Evolutionary conservation across 2,329 filamentous ascomycete genomes (phyloP).

Genomic region (Hypoxylon sp.): DNA sequence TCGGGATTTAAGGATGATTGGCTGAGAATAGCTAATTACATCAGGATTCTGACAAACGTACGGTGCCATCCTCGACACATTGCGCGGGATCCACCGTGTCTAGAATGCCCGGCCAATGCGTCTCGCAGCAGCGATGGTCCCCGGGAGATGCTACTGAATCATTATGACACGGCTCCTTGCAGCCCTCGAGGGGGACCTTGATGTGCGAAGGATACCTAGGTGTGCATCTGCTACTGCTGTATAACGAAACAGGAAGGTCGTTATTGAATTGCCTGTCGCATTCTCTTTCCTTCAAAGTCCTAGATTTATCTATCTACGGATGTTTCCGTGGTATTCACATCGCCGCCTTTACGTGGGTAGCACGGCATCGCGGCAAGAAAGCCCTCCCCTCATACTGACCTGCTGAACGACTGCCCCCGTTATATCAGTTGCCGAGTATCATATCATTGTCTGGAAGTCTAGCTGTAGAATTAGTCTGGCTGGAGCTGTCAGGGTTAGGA

Average conservation of each 20-base stretch:
- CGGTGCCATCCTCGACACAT: constrained; percentile 13
- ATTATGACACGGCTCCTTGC: constrained; percentile 24
- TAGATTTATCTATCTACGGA: not conserved
- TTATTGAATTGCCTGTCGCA: constrained; percentile 1
- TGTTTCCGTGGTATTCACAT: constrained; percentile 17
- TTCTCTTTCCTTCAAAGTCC: not conserved
- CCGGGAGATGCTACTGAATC: constrained; percentile 10
- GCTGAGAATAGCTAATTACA: not conserved
- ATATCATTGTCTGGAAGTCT: not conserved
- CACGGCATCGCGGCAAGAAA: constrained; percentile 1
- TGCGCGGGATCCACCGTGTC: constrained; percentile 28
- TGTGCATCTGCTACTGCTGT: constrained; percentile 6
- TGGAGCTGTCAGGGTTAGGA: not conserved
- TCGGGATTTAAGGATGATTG: constrained; percentile 16
- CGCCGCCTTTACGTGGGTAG: not conserved
- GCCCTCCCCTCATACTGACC: not conserved
- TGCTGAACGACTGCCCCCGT: not conserved
- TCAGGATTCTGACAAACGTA: constrained; percentile 11
- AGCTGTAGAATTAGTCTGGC: not conserved
- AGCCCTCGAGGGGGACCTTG: constrained; percentile 2
- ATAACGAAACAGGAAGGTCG: constrained; percentile 18
- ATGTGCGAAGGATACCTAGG: constrained; percentile 1
- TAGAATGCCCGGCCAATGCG: constrained; percentile 27
- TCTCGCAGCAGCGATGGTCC: constrained; percentile 9
- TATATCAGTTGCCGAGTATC: not conserved